Percentiles rank a stretch among this genome's conserved stretches.
These are phyloP conservation scores for Penicillium digitatum DNA, from an alignment of 2,329 filamentous ascomycete genomes.

Conservation along the genomic window DNA sequence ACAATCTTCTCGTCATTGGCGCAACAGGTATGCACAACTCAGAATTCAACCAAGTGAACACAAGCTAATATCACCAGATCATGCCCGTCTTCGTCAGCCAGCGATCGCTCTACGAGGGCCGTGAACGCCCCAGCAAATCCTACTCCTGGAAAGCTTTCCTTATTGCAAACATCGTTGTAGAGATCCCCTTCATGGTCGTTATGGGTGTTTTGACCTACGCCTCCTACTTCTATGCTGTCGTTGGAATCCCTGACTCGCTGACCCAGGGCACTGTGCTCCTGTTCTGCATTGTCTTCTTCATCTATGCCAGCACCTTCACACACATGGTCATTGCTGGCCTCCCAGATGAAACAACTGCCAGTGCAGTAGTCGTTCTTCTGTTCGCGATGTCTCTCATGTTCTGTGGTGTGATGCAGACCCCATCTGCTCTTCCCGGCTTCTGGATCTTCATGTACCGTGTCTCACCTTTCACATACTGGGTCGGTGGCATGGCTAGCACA, in stretches of 20 bases:
- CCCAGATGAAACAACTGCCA: slow-evolving; percentile 68
- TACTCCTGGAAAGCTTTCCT: slow-evolving; percentile 86
- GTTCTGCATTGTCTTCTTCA: slow-evolving; percentile 67
- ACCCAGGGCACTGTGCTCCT: slow-evolving; percentile 77
- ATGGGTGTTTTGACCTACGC: slow-evolving; percentile 70
- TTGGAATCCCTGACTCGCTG: slow-evolving; percentile 55
- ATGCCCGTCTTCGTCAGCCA: slow-evolving; percentile 85
- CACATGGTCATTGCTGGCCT: slow-evolving; percentile 73
- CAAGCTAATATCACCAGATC: slow-evolving; percentile 31
- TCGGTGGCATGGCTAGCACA: slow-evolving; percentile 63
- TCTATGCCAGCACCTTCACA: slow-evolving; percentile 78
- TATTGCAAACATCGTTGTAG: slow-evolving; percentile 75
- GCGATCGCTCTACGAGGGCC: slow-evolving; percentile 75
- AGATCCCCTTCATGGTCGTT: slow-evolving; percentile 78
- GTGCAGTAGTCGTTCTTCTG: slow-evolving; percentile 68
- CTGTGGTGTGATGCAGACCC: slow-evolving; percentile 64
- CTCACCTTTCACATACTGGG: slow-evolving; percentile 52
- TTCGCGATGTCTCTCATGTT: slow-evolving; percentile 82
- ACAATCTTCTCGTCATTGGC: slow-evolving; percentile 59
- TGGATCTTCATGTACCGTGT: slow-evolving; percentile 63
- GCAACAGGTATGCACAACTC: not conserved
- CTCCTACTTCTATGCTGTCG: slow-evolving; percentile 80
- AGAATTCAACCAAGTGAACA: not conserved
- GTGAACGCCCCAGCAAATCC: slow-evolving; percentile 76
- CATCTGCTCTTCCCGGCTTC: slow-evolving; percentile 60